phyloP scores from a whole-genome alignment of 805 yeast species.

The Wickerhamiella occidentalis region DNA sequence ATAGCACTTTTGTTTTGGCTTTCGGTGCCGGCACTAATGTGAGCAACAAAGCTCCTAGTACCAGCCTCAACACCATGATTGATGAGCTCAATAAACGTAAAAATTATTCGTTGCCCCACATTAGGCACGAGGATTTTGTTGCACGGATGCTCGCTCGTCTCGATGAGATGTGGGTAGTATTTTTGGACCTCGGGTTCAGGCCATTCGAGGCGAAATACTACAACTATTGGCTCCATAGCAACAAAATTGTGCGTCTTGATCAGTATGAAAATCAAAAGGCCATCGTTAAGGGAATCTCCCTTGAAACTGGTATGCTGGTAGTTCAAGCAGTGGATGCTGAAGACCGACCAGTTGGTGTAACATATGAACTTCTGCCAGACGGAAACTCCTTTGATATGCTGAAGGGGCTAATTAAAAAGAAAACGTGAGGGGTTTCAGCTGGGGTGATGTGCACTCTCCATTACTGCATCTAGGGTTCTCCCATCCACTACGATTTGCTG shows the following conservation, averaged over 20 bases:
- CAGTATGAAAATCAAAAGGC: conserved; percentile 45
- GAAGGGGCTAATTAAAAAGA: conserved; percentile 67
- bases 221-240: conserved; percentile 71
- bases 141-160: conserved; percentile 60
- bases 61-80: conserved; percentile 67
- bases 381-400: conserved; percentile 96
- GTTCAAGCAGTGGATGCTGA: conserved; percentile 52
- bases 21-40: conserved; percentile 85
- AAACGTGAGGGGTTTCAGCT: conserved; percentile 24
- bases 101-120: conserved; percentile 38
- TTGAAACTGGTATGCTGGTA: conserved; percentile 69
- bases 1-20: conserved; percentile 50
- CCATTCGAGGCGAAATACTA: conserved; percentile 64
- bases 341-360: conserved; percentile 40
- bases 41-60: conserved; percentile 78
- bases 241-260: conserved; percentile 59
- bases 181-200: conserved; percentile 50
- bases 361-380: conserved; percentile 78
- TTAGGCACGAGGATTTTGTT: conserved; percentile 38
- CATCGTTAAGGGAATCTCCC: conserved; percentile 64
- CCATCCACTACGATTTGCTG: too few species aligned
- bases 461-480: too few species aligned
- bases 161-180: conserved; percentile 42
- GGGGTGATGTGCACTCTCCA: too few species aligned
- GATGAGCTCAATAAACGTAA: conserved; percentile 40